Conservation (phyloP, 1,284 basidiomycete species). For the Mycena citricolor region DNA sequence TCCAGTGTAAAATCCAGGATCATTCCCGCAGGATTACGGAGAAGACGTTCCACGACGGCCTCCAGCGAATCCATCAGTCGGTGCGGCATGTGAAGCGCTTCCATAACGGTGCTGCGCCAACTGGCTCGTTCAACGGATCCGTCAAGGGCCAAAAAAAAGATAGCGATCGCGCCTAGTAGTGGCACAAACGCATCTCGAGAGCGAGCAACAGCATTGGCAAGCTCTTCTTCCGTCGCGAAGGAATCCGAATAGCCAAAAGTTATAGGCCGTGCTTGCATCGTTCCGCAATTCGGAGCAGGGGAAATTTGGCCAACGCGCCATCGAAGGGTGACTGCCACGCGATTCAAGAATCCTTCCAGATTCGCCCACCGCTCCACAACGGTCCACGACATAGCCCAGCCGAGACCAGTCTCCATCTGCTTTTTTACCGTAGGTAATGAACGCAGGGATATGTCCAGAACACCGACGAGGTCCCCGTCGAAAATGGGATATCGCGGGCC, state of each 20-base stretch:
- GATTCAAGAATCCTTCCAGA: neutral
- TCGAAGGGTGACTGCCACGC: neutral
- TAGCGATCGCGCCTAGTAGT: neutral
- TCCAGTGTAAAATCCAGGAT: neutral
- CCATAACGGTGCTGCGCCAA: neutral
- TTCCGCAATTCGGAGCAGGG: no score
- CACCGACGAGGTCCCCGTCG: neutral
- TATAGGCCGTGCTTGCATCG: no score
- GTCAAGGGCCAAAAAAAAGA: neutral
- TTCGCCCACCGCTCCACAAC: neutral
- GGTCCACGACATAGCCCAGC: neutral
- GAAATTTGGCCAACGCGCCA: neutral
- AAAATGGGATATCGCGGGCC: neutral
- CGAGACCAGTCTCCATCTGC: neutral
- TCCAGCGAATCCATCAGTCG: slow-evolving; percentile 2
- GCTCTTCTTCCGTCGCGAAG: neutral
- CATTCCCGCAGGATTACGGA: neutral
- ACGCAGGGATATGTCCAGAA: neutral
- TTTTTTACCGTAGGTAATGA: neutral
- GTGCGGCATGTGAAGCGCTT: neutral
- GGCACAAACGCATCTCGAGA: neutral
- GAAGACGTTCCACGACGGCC: neutral
- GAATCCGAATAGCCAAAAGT: neutral
- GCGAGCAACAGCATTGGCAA: neutral
- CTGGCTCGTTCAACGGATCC: neutral